Conservation (phyloP, 2,329 filamentous ascomycete species). For the Trichoderma citrinoviride region DNA sequence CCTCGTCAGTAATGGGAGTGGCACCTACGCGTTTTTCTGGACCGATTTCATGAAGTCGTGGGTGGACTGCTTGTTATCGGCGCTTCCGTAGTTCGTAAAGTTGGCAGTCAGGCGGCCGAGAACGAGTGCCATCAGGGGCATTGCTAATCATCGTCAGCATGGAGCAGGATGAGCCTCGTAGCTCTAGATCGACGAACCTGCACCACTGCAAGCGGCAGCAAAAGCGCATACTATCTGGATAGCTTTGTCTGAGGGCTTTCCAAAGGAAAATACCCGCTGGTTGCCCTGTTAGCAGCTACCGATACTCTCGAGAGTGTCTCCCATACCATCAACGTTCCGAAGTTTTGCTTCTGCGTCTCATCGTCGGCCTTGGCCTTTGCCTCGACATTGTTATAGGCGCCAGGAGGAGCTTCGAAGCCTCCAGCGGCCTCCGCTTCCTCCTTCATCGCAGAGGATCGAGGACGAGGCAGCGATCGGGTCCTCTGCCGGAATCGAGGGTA, state of each 20-base stretch:
- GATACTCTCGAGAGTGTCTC: no score
- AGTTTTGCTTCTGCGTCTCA: background rate
- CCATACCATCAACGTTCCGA: background rate
- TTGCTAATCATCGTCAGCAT: background rate
- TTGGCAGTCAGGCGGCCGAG: constrained; percentile 12
- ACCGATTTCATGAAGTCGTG: constrained; percentile 5
- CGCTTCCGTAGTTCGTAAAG: constrained; percentile 8
- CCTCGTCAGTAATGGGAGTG: background rate
- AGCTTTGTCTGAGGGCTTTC: background rate
- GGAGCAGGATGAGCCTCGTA: background rate
- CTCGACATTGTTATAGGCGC: background rate
- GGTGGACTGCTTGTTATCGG: background rate
- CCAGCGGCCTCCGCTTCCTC: background rate
- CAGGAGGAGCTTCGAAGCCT: background rate
- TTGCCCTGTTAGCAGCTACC: background rate
- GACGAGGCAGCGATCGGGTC: background rate
- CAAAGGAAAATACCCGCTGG: constrained; percentile 12
- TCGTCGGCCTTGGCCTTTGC: background rate
- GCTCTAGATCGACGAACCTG: background rate
- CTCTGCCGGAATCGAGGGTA: background rate
- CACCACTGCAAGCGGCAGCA: constrained; percentile 13
- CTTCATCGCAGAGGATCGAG: background rate
- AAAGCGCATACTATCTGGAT: constrained; percentile 7
- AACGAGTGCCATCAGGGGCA: constrained; percentile 15
- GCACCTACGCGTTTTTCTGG: background rate